These are phyloP conservation scores for Zizania latifolia DNA, from an alignment of 176 grass and related monocot species.

Conservation along the genomic window DNA sequence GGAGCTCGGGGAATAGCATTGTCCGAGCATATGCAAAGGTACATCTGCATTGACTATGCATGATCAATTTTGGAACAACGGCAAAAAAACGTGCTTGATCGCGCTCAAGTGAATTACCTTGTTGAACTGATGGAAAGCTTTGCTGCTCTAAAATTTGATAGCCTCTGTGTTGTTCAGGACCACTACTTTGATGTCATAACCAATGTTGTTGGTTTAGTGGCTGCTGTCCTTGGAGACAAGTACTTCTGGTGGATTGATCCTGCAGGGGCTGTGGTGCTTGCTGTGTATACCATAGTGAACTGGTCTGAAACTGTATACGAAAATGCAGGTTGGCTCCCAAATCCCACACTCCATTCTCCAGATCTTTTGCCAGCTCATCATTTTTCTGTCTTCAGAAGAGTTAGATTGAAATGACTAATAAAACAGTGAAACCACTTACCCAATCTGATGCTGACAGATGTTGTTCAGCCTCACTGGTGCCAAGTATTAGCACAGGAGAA, in stretches of 20 bases:
- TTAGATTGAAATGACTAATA: background rate
- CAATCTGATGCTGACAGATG: background rate
- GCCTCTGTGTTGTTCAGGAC: conserved; percentile 42
- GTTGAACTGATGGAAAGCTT: background rate
- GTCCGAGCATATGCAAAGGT: conserved; percentile 79
- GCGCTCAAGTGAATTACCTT: background rate
- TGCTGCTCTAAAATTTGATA: background rate
- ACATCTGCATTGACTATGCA: background rate
- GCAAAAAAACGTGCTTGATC: background rate
- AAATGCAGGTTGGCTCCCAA: conserved; percentile 51
- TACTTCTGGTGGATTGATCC: conserved; percentile 85
- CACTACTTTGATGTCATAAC: conserved; percentile 92
- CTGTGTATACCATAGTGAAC: conserved; percentile 70
- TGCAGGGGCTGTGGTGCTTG: conserved; percentile 69
- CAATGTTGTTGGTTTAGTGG: conserved; percentile 75
- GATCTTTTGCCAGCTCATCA: background rate
- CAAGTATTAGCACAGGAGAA: background rate
- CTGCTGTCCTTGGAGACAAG: conserved; percentile 80
- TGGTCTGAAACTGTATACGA: conserved; percentile 85
- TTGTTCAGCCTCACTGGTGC: background rate
- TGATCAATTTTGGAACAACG: background rate
- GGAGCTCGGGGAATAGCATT: conserved; percentile 60
- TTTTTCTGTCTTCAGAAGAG: background rate
- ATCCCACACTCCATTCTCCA: background rate
- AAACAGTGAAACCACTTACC: background rate